Base-by-base conservation (phyloP, 1,139 yeast genomes). In the Lodderomyces oxycetoniae region DNA sequence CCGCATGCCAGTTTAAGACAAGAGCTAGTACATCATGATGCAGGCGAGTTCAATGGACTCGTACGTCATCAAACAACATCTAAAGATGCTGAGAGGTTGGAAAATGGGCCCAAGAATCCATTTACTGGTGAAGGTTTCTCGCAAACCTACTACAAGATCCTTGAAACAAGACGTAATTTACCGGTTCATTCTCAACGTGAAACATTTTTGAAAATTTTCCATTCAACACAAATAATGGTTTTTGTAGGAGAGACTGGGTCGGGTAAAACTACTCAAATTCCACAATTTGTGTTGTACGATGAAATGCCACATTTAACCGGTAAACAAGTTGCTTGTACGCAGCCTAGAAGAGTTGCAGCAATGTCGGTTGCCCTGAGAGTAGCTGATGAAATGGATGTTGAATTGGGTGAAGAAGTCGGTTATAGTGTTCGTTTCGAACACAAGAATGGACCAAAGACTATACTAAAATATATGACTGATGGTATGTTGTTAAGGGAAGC, bases 231-330 rank as follows among this genome's bases (percentile, higher is more conserved):
- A 60, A 85, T 91, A 53, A 84, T 91, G 94, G 97, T 91, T 31
- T 88, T 91, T 60, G 97, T 91, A 29, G 98, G 98, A 66, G 98
- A 91, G 59, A 91, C 98, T 1, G 97, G 97, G 61, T 86, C 96
- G 11, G 97, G 97, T 71, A 89, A 89, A 57, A 89, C 97, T 17
- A 89, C 97, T 1, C 97, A 89, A 61, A 88, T 89, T 42, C 96
- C 97, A 3, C 97, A 89, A 59, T 89, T 88, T 63, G 96, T 91
- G 20, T 69, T 89, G 30, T 88, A 80, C 47, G 97, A 91, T 55
- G 97, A 88, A 48, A 77, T 93, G 60, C 95, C 94, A 20, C 94
- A 85, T 44, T 62, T 84, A 38, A 63, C 67, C 32, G 91, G 93
- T 3, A 77, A 77, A 24, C 87, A 81, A 55, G 86, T 89, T 33